Percentiles rank a stretch among this genome's conserved stretches.
Conservation (phyloP, 352 stramenopile species). For the Aphanomyces astaci region DNA sequence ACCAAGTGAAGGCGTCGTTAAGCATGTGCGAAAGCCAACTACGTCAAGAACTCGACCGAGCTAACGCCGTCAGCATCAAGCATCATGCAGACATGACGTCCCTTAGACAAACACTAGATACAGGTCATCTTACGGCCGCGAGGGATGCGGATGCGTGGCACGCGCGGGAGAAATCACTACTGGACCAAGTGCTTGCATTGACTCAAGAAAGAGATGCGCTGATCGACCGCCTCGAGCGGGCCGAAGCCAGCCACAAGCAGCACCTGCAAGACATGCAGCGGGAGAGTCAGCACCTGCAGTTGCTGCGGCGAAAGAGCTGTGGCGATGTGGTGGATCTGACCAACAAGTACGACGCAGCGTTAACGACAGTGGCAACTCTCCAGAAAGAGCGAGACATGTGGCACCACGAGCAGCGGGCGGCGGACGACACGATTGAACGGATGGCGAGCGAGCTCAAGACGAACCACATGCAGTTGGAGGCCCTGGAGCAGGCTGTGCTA, state of each 20-base stretch:
- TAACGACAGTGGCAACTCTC: not conserved
- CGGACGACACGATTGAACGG: not conserved
- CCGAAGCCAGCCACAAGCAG: not conserved
- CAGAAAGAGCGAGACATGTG: not conserved
- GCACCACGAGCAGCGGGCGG: not conserved
- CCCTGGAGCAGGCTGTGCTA: conserved; percentile 6
- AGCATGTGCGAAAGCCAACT: not conserved
- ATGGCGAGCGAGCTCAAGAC: not conserved
- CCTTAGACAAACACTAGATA: not conserved
- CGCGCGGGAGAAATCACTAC: not conserved
- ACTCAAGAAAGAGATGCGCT: not conserved
- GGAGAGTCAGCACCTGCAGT: conserved; percentile 9
- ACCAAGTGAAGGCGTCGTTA: not conserved
- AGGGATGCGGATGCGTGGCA: conserved; percentile 2
- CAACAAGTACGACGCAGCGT: not conserved
- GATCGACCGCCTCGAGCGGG: not conserved
- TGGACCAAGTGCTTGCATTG: not conserved
- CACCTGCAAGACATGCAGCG: conserved; percentile 16
- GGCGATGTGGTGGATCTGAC: not conserved
- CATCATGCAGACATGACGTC: not conserved
- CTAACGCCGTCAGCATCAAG: not conserved
- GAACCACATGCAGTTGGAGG: not conserved
- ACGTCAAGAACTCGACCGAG: not conserved
- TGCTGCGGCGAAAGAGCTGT: conserved; percentile 14
- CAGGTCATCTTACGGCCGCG: not conserved